Evolutionary conservation across 2,329 filamentous ascomycete species (phyloP), one percentile per base, ranked within the genome.

Genomic region (Tolypocladium amazonense): DNA sequence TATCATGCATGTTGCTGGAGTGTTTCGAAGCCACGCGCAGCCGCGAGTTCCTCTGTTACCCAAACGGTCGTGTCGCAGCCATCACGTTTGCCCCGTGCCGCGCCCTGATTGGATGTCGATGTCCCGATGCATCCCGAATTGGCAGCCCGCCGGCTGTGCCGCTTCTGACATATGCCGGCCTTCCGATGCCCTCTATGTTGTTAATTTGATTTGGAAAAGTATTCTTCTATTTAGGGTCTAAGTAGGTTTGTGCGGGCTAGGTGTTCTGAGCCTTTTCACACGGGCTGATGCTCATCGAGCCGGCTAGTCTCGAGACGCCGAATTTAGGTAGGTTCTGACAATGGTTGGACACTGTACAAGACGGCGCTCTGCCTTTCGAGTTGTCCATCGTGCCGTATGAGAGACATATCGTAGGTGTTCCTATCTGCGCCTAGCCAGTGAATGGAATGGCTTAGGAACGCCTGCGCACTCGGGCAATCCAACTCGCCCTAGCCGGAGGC

Each of bases 71-170:
- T 30, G 33, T 27, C 33, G 57, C 62, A 66, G 33, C 63, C 61
- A 63, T 66, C 65, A 66, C 65, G 65, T 64, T 66, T 58, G 56
- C 52, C 41, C 53, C 45, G 56, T 41, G 23, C 56, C 27, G 27
- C 23, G 15, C 27, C 54, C 57, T 66, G 61, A 66, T 65, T 66
- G 65, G 65, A 8, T 27, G 23, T 50, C 41, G 11, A n/a, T 41
- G 27, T 35, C 41, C 41, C 56, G 56, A 23, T 15, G 54, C 54
- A 35, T 33, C 54, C 43, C 50, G 53, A 55, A 45, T 18, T 15
- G 58, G 53, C 43, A 59, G 54, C 50, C 30, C 12, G 30, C 30
- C 27, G n/a, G 27, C 33, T 12, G 27, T n/a, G 30, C 50, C 27
- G 50, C 30, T 33, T 11, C 30, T 27, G 18, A 20, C 23, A 50